phyloP scores from a whole-genome alignment of 176 grass and related monocot species.

The Thalia dealbata region DNA sequence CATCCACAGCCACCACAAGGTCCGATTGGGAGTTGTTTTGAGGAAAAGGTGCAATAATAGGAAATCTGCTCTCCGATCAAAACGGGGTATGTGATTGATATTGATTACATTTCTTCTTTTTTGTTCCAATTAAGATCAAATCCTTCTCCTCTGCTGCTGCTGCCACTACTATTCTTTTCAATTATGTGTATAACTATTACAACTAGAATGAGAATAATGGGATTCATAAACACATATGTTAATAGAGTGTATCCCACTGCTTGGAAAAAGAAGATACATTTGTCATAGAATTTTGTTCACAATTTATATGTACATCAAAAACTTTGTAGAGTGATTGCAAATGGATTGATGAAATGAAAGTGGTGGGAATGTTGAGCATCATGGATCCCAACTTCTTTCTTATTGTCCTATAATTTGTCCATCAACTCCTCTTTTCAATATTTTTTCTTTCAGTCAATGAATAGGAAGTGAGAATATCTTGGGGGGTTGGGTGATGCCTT shows the following conservation, averaged over 20 bases:
- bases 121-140: background rate
- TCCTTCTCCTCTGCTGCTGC: background rate
- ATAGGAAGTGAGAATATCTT: no score
- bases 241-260: background rate
- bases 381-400: background rate
- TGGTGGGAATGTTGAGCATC: background rate
- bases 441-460: no score
- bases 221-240: background rate
- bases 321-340: background rate
- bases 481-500: no score
- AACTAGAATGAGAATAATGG: background rate
- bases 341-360: background rate
- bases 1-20: slow-evolving; percentile 26
- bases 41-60: background rate
- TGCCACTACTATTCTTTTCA: background rate
- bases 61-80: background rate
- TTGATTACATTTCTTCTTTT: background rate
- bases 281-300: background rate
- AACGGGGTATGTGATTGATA: background rate
- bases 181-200: background rate
- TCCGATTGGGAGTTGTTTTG: slow-evolving; percentile 73
- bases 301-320: background rate
- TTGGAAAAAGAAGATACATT: background rate
- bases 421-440: no score
- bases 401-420: background rate